Evolutionary conservation across 2,329 filamentous ascomycete genomes (phyloP), one percentile per base, ranked within the genome.

Genomic region (Xylariaceae sp.): DNA sequence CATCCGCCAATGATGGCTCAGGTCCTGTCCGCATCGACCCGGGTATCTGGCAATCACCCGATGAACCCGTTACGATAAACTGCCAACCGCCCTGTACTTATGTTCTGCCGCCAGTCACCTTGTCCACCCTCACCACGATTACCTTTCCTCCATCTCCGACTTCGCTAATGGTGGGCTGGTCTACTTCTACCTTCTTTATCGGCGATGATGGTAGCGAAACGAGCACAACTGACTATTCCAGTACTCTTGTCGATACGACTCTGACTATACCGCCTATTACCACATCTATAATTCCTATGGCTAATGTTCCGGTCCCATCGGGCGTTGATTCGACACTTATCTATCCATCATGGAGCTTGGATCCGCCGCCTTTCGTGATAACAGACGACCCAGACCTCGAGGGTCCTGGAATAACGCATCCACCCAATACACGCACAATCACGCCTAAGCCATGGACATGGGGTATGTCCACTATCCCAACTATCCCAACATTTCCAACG

Each of bases 381-480:
- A 52, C 42, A 4, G 20, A 52, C n/a, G 43, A 46, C 7, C 32
- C 49, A 7, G 40, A 52, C 20, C 26, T 37, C 9, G n/a, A 52
- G 19, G 6, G 26, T 14, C 40, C 45, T n/a, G 20, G 20, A 2
- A 37, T 41, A 3, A 41, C 29, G n/a, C 43, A 52, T 10, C 49
- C 43, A 12, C 10, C 19, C 9, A 37, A 40, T 4, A 46, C 32
- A 3, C 44, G 49, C 19, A 44, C 43, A 19, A 52, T 52, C 32
- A 37, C 32, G 3, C 32, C 32, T 3, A 37, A 37, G 32, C 32
- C 32, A 14, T 37, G 5, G 5, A 4, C 32, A 16, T 37, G 32
- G 32, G 12, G 32, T 37, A 12, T 3, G 5, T 37, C 12, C 12
- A 12, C 14, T 10, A 16, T 16, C 6, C 32, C 32, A 16, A 37